phyloP scores from a whole-genome alignment of 129 eudicot genomes.

The Pseudognaphalium luteoalbum region DNA sequence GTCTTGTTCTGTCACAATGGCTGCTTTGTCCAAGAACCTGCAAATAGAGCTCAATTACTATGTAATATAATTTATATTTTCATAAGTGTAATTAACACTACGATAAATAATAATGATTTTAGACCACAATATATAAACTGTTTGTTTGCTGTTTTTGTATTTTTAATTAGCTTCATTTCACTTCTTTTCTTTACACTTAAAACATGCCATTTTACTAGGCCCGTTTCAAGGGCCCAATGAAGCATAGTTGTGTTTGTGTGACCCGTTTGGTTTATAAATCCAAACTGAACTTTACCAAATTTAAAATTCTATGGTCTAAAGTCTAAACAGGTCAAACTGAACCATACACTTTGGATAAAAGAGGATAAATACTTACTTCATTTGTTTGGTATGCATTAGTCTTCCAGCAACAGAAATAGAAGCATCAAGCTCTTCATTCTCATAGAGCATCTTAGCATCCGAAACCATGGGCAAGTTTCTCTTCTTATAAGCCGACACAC shows the following conservation, averaged over 20 bases:
- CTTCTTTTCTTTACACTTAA: too few relatives aligned
- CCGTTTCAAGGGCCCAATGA: too few relatives aligned
- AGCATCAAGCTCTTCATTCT: slow-evolving; percentile 71
- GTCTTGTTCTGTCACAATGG: slow-evolving; percentile 64
- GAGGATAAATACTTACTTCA: slow-evolving; percentile 27
- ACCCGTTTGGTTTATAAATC: background rate
- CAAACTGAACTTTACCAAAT: background rate
- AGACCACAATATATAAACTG: too few relatives aligned
- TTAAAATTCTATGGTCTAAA: background rate
- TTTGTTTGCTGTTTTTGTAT: too few relatives aligned
- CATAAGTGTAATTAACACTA: too few relatives aligned
- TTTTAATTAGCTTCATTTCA: too few relatives aligned
- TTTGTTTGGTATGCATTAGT: slow-evolving; percentile 54
- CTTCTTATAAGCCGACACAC: slow-evolving; percentile 52
- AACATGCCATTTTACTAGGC: too few relatives aligned
- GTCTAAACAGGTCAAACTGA: background rate
- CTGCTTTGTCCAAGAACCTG: slow-evolving; percentile 95
- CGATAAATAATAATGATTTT: too few relatives aligned
- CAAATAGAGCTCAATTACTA: background rate
- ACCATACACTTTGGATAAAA: background rate
- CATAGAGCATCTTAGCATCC: slow-evolving; percentile 38
- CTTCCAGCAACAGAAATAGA: slow-evolving; percentile 60
- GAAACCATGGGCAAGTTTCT: slow-evolving; percentile 34
- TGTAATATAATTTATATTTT: too few relatives aligned
- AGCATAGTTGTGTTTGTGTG: too few relatives aligned